Conservation (phyloP, 345 rosid species). For the Adansonia digitata region DNA sequence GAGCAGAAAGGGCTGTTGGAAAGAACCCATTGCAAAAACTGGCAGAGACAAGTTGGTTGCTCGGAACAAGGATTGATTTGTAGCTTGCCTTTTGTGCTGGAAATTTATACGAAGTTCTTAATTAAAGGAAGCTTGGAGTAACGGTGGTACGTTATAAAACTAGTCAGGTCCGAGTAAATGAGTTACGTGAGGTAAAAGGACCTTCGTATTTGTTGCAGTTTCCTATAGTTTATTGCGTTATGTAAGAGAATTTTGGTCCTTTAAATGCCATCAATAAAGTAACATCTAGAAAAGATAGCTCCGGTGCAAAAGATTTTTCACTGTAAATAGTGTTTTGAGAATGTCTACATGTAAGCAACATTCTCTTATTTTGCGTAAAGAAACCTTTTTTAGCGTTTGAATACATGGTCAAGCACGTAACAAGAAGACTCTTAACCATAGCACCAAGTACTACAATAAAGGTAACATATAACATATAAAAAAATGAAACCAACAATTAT, state of each 20-base stretch:
- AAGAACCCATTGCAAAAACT: not conserved
- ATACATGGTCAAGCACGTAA: too few relatives aligned
- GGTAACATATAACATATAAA: too few relatives aligned
- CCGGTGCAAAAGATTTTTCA: not conserved
- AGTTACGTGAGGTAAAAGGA: not conserved
- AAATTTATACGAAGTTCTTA: not conserved
- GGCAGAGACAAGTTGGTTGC: not conserved
- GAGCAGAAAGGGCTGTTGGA: not conserved
- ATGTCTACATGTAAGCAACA: too few relatives aligned
- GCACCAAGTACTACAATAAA: too few relatives aligned
- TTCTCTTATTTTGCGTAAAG: too few relatives aligned
- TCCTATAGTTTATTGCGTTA: too few relatives aligned
- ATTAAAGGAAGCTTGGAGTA: not conserved
- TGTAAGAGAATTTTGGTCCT: not conserved
- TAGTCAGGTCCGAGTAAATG: not conserved
- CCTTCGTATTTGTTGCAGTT: not conserved
- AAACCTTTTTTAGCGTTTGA: too few relatives aligned
- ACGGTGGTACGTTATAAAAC: not conserved
- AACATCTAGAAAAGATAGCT: not conserved
- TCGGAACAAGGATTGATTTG: not conserved
- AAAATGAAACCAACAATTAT: too few relatives aligned
- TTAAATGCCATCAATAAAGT: not conserved
- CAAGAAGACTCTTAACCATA: too few relatives aligned
- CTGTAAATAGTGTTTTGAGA: too few relatives aligned
- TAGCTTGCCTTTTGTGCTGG: not conserved